phyloP scores from a whole-genome alignment of 2,329 filamentous ascomycete species.

The Aureobasidium sp. region DNA sequence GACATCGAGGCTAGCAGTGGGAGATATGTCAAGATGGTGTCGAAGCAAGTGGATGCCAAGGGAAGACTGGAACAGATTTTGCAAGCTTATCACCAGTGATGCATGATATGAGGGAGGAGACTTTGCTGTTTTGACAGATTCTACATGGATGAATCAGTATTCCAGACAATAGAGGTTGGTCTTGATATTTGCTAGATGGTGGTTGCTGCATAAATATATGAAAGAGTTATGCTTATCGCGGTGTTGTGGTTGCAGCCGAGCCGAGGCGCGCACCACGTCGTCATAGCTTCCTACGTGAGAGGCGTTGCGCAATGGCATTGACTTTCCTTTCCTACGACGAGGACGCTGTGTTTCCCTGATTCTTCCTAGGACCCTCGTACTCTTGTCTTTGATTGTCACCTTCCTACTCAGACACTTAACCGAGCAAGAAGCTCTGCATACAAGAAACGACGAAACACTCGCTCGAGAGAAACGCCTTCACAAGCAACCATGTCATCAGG shows the following conservation, averaged over 20 bases:
- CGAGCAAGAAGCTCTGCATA: not conserved
- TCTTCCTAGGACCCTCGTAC: not conserved
- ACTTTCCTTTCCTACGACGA: not conserved
- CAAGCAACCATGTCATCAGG: constrained; percentile 21
- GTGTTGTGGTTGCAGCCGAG: not conserved
- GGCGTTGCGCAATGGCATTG: not conserved
- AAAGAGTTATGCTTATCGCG: not conserved
- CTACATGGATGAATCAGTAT: not conserved
- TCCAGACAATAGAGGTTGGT: not conserved
- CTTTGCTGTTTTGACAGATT: not conserved
- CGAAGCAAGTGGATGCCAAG: not conserved
- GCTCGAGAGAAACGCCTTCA: not conserved
- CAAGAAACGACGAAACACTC: not conserved
- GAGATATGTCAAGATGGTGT: not conserved
- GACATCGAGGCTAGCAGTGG: not conserved
- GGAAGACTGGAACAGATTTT: not conserved
- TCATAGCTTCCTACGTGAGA: not conserved
- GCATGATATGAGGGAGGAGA: not conserved
- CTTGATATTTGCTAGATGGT: not conserved
- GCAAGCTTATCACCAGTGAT: not conserved
- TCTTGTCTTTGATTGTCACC: not conserved
- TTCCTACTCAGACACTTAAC: not conserved
- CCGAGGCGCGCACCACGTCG: constrained; percentile 3
- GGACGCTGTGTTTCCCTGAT: not conserved
- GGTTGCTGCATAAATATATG: not conserved